Percentiles rank a stretch among this genome's conserved stretches.
These are phyloP conservation scores for Alectoria sarmentosa DNA, from an alignment of 495 filamentous ascomycete species.

Conservation along the genomic window DNA sequence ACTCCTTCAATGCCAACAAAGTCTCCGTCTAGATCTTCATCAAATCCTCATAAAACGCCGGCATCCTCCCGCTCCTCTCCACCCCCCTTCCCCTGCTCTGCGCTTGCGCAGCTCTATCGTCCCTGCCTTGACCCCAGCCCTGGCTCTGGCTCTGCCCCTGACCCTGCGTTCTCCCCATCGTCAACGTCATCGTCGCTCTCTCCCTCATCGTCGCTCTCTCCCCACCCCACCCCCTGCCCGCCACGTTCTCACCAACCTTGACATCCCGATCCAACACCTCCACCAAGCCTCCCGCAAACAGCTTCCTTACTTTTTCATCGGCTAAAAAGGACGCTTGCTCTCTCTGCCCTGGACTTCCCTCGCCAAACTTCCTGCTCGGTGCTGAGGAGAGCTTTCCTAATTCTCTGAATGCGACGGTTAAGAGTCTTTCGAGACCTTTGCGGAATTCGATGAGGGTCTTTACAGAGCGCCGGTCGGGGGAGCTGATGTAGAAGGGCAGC, in stretches of 20 bases:
- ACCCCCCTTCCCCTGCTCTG: slow-evolving; percentile 1
- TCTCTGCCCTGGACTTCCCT: neutral
- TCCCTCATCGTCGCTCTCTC: neutral
- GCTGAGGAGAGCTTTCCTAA: slow-evolving; percentile 13
- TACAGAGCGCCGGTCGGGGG: slow-evolving; percentile 28
- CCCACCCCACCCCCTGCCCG: slow-evolving; percentile 12
- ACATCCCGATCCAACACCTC: slow-evolving; percentile 33
- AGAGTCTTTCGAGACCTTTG: slow-evolving; percentile 33
- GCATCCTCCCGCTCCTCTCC: slow-evolving; percentile 8
- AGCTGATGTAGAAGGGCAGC: slow-evolving; percentile 37
- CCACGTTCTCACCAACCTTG: slow-evolving; percentile 7
- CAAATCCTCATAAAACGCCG: slow-evolving; percentile 17
- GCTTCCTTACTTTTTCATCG: slow-evolving; percentile 34
- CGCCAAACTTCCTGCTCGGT: neutral
- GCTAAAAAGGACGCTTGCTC: slow-evolving; percentile 29
- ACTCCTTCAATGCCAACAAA: neutral
- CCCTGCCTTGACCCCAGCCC: neutral
- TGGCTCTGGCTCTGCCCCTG: neutral
- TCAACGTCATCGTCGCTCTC: neutral
- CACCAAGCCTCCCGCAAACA: slow-evolving; percentile 37
- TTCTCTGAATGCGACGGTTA: slow-evolving; percentile 22
- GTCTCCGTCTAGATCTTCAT: slow-evolving; percentile 4
- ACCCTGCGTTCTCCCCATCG: neutral
- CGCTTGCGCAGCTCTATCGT: slow-evolving; percentile 3
- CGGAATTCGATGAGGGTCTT: slow-evolving; percentile 40